phyloP scores from a whole-genome alignment of 2,329 filamentous ascomycete species.

The Exophiala viscosa region DNA sequence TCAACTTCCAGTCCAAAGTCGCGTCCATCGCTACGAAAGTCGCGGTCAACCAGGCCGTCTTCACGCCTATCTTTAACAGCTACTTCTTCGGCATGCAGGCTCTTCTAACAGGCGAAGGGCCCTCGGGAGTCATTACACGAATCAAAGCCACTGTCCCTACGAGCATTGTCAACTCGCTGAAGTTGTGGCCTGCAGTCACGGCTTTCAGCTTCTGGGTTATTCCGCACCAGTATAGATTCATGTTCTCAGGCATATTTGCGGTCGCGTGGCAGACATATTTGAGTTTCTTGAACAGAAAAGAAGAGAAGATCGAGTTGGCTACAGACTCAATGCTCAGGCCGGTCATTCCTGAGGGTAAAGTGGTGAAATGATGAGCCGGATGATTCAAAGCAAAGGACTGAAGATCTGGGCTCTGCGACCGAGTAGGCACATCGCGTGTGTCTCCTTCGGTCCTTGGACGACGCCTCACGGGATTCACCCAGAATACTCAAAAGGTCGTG shows the following conservation, averaged over 20 bases:
- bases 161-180: slow-evolving; percentile 73
- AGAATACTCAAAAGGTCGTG: no score
- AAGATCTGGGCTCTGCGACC: no score
- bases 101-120: slow-evolving; percentile 64
- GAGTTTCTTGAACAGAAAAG: slow-evolving; percentile 46
- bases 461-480: no score
- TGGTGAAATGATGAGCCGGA: slow-evolving; percentile 7
- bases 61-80: slow-evolving; percentile 77
- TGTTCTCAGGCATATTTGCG: slow-evolving; percentile 75
- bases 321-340: slow-evolving; percentile 16
- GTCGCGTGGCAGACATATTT: slow-evolving; percentile 93
- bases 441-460: no score
- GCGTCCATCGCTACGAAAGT: slow-evolving; percentile 74
- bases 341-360: slow-evolving; percentile 7
- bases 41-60: slow-evolving; percentile 70
- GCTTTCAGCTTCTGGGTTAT: slow-evolving; percentile 86
- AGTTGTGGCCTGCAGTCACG: slow-evolving; percentile 83
- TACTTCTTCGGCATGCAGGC: slow-evolving; percentile 82
- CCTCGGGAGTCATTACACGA: slow-evolving; percentile 63
- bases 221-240: slow-evolving; percentile 70
- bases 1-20: slow-evolving; percentile 74
- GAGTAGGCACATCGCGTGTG: no score
- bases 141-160: slow-evolving; percentile 71
- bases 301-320: slow-evolving; percentile 26
- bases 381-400: no score